Percentiles rank a stretch among this genome's conserved stretches.
Conservation (phyloP, 106 monocot genomes). For the Acorus calamus region DNA sequence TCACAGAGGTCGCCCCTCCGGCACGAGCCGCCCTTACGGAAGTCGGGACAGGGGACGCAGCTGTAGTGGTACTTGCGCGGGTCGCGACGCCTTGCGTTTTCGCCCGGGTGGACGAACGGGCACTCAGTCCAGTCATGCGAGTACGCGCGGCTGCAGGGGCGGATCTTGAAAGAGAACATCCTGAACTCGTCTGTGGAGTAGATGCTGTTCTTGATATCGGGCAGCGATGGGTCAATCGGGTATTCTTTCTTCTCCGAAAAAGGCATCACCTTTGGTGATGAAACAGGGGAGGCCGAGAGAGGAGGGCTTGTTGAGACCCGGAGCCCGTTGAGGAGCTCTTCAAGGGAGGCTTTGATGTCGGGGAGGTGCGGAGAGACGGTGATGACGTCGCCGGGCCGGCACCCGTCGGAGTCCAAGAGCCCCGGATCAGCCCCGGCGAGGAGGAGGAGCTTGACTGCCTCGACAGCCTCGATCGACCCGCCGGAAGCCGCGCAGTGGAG, state of each 20-base stretch:
- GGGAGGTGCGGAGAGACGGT: too few species aligned
- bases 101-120: conserved; percentile 18
- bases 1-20: conserved; percentile 18
- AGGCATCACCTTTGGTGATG: too few species aligned
- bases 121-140: conserved; percentile 32
- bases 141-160: conserved; percentile 18
- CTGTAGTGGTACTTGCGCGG: conserved; percentile 26
- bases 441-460: too few species aligned
- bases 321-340: too few species aligned
- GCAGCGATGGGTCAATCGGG: conserved; percentile 4
- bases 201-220: conserved; percentile 22
- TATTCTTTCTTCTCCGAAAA: conserved; percentile 10
- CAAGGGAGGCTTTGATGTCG: too few species aligned
- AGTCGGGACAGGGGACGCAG: conserved; percentile 20
- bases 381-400: too few species aligned
- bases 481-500: too few species aligned
- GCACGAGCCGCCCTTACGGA: conserved; percentile 17
- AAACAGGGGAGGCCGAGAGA: not conserved
- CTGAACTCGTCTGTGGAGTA: conserved; percentile 21
- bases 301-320: not conserved
- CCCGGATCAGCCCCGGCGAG: too few species aligned
- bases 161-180: conserved; percentile 23
- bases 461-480: too few species aligned
- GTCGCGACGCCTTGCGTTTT: conserved; percentile 16
- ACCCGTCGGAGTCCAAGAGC: too few species aligned